phyloP scores from a whole-genome alignment of 345 rosid genomes.

The Eucalyptus cladocalyx region DNA sequence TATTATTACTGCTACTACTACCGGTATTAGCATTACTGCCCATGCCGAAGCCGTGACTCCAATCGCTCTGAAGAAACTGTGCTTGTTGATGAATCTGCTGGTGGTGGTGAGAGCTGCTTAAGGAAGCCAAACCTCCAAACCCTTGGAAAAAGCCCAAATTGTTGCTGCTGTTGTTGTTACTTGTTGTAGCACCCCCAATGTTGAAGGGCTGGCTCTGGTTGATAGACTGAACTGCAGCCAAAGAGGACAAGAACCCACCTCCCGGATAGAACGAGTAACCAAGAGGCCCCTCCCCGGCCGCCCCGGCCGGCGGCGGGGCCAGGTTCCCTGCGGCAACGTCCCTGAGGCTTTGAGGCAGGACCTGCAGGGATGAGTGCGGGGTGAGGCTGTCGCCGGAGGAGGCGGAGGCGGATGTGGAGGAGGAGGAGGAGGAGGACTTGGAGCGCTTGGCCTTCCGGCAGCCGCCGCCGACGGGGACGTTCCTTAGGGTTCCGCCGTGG shows the following conservation, averaged over 20 bases:
- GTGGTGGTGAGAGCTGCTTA: not conserved
- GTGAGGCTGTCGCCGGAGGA: not conserved
- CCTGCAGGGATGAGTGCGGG: not conserved
- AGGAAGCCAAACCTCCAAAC: not conserved
- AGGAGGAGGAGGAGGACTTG: not conserved
- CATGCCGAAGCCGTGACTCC: not conserved
- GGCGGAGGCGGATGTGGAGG: not conserved
- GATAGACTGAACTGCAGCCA: slow-evolving; percentile 6
- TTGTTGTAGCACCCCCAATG: not conserved
- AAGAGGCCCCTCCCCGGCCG: not conserved
- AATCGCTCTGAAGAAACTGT: not conserved
- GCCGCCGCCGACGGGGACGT: not conserved
- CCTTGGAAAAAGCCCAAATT: not conserved
- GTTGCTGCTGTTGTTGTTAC: not conserved
- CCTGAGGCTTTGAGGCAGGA: not conserved
- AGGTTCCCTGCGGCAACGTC: not conserved
- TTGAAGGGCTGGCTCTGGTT: not conserved
- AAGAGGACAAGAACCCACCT: slow-evolving; percentile 19
- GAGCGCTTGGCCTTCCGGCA: slow-evolving; percentile 1
- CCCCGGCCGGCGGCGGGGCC: not conserved
- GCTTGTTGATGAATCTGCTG: not conserved
- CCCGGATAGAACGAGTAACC: not conserved
- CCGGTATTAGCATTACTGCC: not conserved
- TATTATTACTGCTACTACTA: not conserved
- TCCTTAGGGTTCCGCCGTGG: slow-evolving; percentile 1